phyloP scores from a whole-genome alignment of 257 asterid genomes.

The Solanum tarijense region DNA sequence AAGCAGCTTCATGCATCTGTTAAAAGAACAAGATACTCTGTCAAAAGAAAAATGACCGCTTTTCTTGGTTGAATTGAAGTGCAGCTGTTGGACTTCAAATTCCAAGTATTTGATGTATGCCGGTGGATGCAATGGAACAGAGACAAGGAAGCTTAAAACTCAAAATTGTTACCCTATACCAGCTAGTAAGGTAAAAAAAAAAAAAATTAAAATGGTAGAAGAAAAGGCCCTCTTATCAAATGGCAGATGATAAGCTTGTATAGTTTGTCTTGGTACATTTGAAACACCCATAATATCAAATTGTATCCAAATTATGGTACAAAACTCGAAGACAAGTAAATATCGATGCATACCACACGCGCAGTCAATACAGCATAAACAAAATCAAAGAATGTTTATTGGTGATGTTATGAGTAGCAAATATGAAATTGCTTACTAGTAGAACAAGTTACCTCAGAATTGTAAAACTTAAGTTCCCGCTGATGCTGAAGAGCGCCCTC shows the following conservation, averaged over 20 bases:
- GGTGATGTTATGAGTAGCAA: neutral
- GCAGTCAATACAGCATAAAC: neutral
- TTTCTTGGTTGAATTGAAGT: neutral
- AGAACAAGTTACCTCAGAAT: slow-evolving; percentile 61
- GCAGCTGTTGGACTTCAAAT: neutral
- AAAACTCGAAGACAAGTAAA: neutral
- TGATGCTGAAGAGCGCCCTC: slow-evolving; percentile 56
- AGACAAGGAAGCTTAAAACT: neutral
- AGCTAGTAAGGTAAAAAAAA: neutral
- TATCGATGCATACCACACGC: neutral
- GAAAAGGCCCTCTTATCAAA: neutral
- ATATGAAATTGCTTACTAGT: neutral
- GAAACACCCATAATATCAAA: neutral
- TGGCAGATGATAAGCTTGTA: neutral
- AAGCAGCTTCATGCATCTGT: slow-evolving; percentile 90
- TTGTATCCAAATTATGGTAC: neutral
- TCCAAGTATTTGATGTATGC: neutral
- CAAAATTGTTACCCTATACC: neutral
- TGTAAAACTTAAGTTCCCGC: slow-evolving; percentile 69
- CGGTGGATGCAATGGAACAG: neutral
- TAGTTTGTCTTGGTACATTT: neutral
- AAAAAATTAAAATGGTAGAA: too few relatives aligned
- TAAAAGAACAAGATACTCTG: neutral
- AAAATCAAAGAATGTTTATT: neutral
- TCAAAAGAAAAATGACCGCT: neutral